Evolutionary conservation across 768 basidiomycete genomes (phyloP).

Genomic region (Tylopilus rubrobrunneus): DNA sequence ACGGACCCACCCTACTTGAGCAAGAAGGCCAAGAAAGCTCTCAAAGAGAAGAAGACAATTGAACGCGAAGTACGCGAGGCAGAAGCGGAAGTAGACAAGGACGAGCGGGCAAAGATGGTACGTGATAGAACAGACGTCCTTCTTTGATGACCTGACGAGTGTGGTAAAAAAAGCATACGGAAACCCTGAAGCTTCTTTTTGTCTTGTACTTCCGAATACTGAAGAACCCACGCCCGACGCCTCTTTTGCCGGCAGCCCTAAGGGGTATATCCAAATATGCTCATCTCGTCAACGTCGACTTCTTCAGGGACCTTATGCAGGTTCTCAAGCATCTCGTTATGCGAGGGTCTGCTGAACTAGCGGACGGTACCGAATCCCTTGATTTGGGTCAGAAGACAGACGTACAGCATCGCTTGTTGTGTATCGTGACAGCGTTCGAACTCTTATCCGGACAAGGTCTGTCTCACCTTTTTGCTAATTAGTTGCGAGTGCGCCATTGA

Average conservation of each 20-base stretch:
- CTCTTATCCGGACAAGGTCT: constrained; percentile 92
- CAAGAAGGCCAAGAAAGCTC: constrained; percentile 83
- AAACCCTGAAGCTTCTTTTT: constrained; percentile 95
- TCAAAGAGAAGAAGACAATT: constrained; percentile 88
- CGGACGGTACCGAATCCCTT: constrained; percentile 17
- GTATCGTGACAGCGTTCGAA: constrained; percentile 96
- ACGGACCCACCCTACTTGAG: constrained; percentile 72
- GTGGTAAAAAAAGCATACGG: constrained; percentile 71
- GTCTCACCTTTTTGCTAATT: constrained; percentile 5
- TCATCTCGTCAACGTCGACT: constrained; percentile 96
- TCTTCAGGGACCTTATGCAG: constrained; percentile 92
- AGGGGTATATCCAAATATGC: constrained; percentile 92
- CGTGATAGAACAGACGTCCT: constrained; percentile 31
- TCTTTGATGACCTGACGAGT: constrained; percentile 17
- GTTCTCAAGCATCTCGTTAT: constrained; percentile 77
- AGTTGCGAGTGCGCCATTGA: constrained; percentile 7
- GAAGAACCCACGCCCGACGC: constrained; percentile 76
- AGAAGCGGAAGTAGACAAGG: constrained; percentile 88
- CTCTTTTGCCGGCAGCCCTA: constrained; percentile 81
- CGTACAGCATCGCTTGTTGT: constrained; percentile 64
- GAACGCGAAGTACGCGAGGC: constrained; percentile 92
- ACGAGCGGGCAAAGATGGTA: constrained; percentile 80
- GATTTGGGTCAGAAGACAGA: constrained; percentile 34
- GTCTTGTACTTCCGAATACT: constrained; percentile 95
- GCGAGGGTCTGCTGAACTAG: constrained; percentile 42